phyloP scores from a whole-genome alignment of 768 basidiomycete species.

The Suillus luteus region DNA sequence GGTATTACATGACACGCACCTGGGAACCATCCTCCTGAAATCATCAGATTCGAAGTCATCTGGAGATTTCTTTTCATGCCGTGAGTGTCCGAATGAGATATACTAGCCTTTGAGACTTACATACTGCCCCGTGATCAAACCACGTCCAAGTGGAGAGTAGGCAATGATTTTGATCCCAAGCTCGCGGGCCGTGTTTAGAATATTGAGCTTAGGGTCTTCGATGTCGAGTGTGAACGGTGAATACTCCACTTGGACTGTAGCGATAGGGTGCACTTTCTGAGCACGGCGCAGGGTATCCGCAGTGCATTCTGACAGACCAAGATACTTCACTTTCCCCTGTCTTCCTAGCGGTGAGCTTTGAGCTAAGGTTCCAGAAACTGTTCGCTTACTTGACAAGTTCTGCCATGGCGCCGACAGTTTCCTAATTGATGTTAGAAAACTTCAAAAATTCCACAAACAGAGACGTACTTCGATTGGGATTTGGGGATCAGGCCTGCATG shows the following conservation, averaged over 20 bases:
- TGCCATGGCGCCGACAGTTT: conserved; percentile 50
- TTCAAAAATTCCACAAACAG: background rate
- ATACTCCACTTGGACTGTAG: conserved; percentile 53
- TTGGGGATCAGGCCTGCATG: conserved; percentile 39
- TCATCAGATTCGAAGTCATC: conserved; percentile 35
- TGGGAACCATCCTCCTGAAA: conserved; percentile 25
- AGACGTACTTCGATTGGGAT: conserved; percentile 49
- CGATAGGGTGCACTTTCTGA: conserved; percentile 50
- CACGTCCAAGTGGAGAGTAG: conserved; percentile 55
- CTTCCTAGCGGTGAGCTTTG: conserved; percentile 33
- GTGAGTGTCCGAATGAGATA: conserved; percentile 3
- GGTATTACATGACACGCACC: conserved; percentile 29
- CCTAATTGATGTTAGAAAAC: conserved; percentile 19
- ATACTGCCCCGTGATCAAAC: conserved; percentile 49
- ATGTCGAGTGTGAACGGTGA: conserved; percentile 51
- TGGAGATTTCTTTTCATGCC: conserved; percentile 29
- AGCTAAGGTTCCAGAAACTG: background rate
- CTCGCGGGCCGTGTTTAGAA: conserved; percentile 48
- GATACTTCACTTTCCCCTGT: conserved; percentile 49
- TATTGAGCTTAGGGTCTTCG: conserved; percentile 43
- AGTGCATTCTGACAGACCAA: conserved; percentile 57
- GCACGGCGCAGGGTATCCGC: conserved; percentile 50
- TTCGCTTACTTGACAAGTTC: conserved; percentile 50
- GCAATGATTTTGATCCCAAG: conserved; percentile 51
- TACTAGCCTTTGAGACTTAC: conserved; percentile 28